phyloP scores from a whole-genome alignment of 495 filamentous ascomycete species.

The Melanomma pulvis-pyrius region DNA sequence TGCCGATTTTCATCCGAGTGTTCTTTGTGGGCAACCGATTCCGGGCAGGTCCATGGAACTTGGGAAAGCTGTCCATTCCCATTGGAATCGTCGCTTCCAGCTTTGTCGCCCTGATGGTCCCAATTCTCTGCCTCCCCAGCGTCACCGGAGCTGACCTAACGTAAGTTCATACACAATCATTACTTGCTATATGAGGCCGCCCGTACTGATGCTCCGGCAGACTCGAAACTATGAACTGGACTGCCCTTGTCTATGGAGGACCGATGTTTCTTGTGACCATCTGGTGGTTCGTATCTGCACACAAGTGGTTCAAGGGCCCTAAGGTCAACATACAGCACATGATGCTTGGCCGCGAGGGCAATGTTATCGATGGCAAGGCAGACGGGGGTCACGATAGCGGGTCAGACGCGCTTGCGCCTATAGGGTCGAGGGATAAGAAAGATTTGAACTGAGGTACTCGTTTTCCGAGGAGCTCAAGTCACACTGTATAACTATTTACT shows the following conservation, averaged over 20 bases:
- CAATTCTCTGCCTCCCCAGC: constrained; percentile 72
- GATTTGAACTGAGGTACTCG: not conserved
- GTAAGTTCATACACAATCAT: constrained; percentile 38
- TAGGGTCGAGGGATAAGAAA: not conserved
- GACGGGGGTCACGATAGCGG: constrained; percentile 27
- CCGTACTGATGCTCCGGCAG: constrained; percentile 10
- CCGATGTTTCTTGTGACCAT: constrained; percentile 57
- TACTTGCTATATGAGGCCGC: not conserved
- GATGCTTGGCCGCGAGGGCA: constrained; percentile 42
- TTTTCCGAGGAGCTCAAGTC: too few species aligned
- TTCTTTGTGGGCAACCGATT: constrained; percentile 75
- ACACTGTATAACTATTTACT: too few species aligned
- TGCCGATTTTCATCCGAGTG: constrained; percentile 73
- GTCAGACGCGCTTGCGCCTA: constrained; percentile 3
- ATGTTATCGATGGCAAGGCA: constrained; percentile 39
- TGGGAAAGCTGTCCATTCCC: constrained; percentile 63
- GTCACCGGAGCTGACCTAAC: constrained; percentile 60
- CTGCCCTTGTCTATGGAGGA: constrained; percentile 71
- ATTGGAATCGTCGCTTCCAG: constrained; percentile 63
- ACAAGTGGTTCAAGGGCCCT: constrained; percentile 74
- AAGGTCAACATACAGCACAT: constrained; percentile 65
- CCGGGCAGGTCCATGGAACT: constrained; percentile 72
- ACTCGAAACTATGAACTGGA: constrained; percentile 69
- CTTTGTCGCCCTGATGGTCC: constrained; percentile 74
- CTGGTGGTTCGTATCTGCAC: constrained; percentile 71